Evolutionary conservation across 352 stramenopile species (phyloP), one percentile per base, ranked within the genome.

Genomic region (Phytopythium boreale): DNA sequence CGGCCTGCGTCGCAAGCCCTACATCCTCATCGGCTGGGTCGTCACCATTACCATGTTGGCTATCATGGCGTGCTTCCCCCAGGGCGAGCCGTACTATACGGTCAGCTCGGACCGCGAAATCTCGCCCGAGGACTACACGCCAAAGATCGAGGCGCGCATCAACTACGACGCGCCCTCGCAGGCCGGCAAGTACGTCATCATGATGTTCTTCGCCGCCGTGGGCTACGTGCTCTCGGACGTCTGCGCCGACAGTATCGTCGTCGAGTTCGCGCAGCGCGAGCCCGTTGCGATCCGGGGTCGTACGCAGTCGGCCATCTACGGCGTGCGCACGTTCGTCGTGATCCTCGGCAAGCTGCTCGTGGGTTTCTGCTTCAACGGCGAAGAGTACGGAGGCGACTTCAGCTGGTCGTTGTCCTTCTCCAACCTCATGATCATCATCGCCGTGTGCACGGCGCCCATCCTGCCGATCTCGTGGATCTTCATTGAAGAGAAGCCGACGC

Each of bases 181-280:
- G 26, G 69, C 61, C 52, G 34, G 46, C 62, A 76, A 71, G 56
- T 79, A 70, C 55, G 57, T 79, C 46, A 26, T 76, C 31, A 59
- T 79, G n/a, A 76, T 75, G 64, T 69, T 72, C 56, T 47, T 79
- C 26, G 68, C 63, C 3, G 63, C 68, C 17, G 63, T 76, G 19
- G 72, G 69, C 6, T 80, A 77, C 63, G 61, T 80, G 59, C 59
- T 67, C 31, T 62, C 74, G 14, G 71, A 76, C 19, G 70, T 74
- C 20, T 64, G 61, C 6, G 61, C 70, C 29, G 68, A 79, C 22
- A 67, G 27, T 36, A 50, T 76, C 8, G 69, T 76, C 26, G 74
- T 81, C 27, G 69, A 81, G 39, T 61, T 75, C 7, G 74, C 70
- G 9, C 74, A 82, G 56, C 71, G 71, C 55, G 72, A 80, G 59